Percentiles rank a stretch among this genome's conserved stretches.
Conservation (phyloP, 169 alveolate species). For the Plasmodium vivax region DNA sequence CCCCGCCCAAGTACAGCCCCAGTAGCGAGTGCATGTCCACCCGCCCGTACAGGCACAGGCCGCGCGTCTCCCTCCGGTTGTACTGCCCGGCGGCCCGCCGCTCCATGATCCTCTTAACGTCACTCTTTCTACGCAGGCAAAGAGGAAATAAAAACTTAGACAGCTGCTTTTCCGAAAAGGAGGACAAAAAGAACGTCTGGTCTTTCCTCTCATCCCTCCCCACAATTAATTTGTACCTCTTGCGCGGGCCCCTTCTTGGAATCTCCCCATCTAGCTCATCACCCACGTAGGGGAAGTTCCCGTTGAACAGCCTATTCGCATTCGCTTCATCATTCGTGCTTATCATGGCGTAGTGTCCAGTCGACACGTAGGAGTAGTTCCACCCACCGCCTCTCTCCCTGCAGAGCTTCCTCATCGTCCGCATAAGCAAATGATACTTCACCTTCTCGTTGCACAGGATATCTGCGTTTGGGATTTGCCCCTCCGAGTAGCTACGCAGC, state of each 20-base stretch:
- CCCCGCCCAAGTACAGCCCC: neutral
- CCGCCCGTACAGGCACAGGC: slow-evolving; percentile 45
- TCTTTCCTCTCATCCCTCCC: slow-evolving; percentile 45
- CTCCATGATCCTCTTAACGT: slow-evolving; percentile 23
- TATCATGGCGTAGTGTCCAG: slow-evolving; percentile 74
- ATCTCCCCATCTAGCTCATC: neutral
- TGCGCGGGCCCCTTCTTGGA: neutral
- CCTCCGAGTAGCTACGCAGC: slow-evolving; percentile 43
- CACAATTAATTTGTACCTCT: slow-evolving; percentile 18
- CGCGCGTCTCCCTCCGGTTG: slow-evolving; percentile 41
- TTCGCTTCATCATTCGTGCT: slow-evolving; percentile 24
- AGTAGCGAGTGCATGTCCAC: slow-evolving; percentile 42
- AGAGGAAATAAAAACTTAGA: slow-evolving; percentile 60
- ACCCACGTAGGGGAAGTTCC: neutral
- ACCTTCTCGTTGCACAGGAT: slow-evolving; percentile 56
- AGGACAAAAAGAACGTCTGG: slow-evolving; percentile 57
- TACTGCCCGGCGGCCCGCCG: neutral
- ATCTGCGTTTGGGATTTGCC: slow-evolving; percentile 57
- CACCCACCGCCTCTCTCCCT: neutral
- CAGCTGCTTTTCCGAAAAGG: slow-evolving; percentile 30
- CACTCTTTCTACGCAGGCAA: slow-evolving; percentile 4
- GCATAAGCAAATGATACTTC: slow-evolving; percentile 36
- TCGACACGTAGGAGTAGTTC: slow-evolving; percentile 30
- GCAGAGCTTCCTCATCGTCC: neutral
- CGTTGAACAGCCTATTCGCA: slow-evolving; percentile 28